A percentile compares a stretch with the other conserved stretches of the same genome.
Evolutionary conservation across 495 filamentous ascomycete genomes (phyloP).

Genomic region (Trichoderma orchidacearum): DNA sequence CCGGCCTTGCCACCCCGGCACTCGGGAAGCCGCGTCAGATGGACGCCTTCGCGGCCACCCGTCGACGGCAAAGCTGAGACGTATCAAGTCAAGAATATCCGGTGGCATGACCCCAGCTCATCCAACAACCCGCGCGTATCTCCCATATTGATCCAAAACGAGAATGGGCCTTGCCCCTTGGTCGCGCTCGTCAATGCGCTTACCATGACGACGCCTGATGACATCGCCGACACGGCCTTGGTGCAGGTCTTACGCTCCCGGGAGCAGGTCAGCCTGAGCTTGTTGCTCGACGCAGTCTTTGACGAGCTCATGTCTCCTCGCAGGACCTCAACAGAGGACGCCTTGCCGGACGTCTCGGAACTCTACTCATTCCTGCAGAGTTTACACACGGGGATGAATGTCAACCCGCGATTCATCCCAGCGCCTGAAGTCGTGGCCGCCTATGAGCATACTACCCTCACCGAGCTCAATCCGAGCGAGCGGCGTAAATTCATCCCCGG

Average conservation of each 20-base stretch:
- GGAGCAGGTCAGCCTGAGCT: conserved; percentile 76
- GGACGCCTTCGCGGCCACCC: conserved; percentile 4
- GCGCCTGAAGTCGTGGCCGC: conserved; percentile 21
- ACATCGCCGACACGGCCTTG: conserved; percentile 48
- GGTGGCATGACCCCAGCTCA: conserved; percentile 26
- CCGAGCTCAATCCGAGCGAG: conserved; percentile 26
- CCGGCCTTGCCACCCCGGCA: neutral
- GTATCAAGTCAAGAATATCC: conserved; percentile 34
- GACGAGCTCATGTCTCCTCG: conserved; percentile 71
- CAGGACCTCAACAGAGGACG: conserved; percentile 23
- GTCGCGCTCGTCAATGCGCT: conserved; percentile 90
- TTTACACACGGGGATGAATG: conserved; percentile 95
- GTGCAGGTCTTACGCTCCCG: conserved; percentile 60
- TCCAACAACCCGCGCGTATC: conserved; percentile 34
- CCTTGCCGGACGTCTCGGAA: conserved; percentile 73
- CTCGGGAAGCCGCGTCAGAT: neutral
- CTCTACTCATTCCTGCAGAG: conserved; percentile 78
- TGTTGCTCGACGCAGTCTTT: conserved; percentile 76
- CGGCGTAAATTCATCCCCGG: conserved; percentile 42
- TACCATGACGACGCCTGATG: conserved; percentile 58
- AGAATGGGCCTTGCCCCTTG: conserved; percentile 86
- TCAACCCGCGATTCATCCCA: conserved; percentile 77
- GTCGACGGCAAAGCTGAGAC: conserved; percentile 24
- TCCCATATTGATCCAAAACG: conserved; percentile 81
- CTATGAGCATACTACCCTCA: conserved; percentile 27